Percentiles rank a stretch among this genome's conserved stretches.
Evolutionary conservation across 108 stramenopile species (phyloP).

Genomic region (Nitzschia sp.): DNA sequence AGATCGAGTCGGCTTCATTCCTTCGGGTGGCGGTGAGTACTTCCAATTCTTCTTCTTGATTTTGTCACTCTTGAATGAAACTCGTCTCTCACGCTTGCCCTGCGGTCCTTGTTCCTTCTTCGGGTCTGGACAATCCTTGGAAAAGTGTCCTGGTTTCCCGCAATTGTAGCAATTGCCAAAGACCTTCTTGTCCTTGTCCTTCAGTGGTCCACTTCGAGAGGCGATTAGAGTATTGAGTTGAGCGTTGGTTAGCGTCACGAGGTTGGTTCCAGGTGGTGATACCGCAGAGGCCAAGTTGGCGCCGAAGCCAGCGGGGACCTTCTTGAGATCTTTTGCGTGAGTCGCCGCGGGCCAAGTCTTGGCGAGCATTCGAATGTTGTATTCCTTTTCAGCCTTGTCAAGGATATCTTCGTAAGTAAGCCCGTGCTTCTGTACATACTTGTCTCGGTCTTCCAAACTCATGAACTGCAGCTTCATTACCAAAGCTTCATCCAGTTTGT

Average conservation of each 20-base stretch:
- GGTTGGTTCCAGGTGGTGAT: no score
- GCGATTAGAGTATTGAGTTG: not conserved
- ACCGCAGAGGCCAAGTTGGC: no score
- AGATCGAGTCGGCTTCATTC: no score
- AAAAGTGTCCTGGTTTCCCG: constrained; percentile 1
- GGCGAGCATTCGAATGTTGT: no score
- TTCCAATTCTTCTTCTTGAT: not conserved
- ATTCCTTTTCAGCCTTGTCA: not conserved
- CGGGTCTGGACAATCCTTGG: no score
- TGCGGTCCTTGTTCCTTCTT: no score
- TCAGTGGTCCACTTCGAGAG: not conserved
- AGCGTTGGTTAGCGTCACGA: not conserved
- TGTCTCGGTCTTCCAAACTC: not conserved
- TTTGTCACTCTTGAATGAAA: no score
- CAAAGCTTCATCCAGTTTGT: not conserved
- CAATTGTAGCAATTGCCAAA: not conserved
- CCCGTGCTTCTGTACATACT: not conserved
- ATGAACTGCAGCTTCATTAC: not conserved
- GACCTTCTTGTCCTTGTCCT: not conserved
- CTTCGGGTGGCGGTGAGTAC: not conserved
- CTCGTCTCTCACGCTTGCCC: not conserved
- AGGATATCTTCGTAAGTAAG: constrained; percentile 8
- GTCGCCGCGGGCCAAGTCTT: no score
- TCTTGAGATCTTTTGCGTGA: no score
- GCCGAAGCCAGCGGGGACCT: no score